Evolutionary conservation across 805 yeast genomes (phyloP).

Genomic region (Saccharomyces jurei): DNA sequence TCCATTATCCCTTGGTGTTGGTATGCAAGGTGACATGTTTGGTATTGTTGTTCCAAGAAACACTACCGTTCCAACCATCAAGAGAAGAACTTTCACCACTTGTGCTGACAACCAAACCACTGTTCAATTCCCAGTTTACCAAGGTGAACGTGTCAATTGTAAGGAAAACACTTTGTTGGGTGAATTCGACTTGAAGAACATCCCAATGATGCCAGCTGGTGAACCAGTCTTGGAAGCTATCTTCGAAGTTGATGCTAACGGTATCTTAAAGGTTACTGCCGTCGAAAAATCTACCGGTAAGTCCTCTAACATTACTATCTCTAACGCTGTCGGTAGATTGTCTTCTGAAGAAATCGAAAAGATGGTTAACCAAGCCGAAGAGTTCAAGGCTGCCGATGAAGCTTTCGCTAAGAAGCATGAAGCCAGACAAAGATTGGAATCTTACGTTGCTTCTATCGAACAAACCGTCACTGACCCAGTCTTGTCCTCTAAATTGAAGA

Average conservation of each 20-base stretch:
- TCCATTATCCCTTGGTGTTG: conserved; percentile 97
- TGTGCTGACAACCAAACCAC: conserved; percentile 97
- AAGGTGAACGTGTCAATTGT: conserved; percentile 99
- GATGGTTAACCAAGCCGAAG: conserved; percentile 96
- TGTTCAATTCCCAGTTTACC: conserved; percentile 96
- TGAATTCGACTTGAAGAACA: conserved; percentile 94
- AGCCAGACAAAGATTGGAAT: conserved; percentile 96
- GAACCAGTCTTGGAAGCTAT: conserved; percentile 98
- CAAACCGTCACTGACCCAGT: conserved; percentile 94
- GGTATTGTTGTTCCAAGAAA: conserved; percentile 98
- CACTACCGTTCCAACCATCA: conserved; percentile 97
- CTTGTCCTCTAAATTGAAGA: conserved; percentile 91
- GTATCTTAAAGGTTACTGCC: conserved; percentile 98
- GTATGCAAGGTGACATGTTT: conserved; percentile 98
- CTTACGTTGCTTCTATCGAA: conserved; percentile 91
- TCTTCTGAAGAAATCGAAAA: conserved; percentile 91
- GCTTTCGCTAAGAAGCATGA: conserved; percentile 98
- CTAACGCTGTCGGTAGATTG: conserved; percentile 96
- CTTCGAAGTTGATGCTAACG: conserved; percentile 97
- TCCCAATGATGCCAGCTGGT: conserved; percentile 97
- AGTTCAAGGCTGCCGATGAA: conserved; percentile 95
- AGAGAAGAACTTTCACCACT: conserved; percentile 97
- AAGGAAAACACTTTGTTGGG: conserved; percentile 93
- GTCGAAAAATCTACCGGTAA: conserved; percentile 97
- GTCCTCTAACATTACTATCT: conserved; percentile 94